Evolutionary conservation across 495 filamentous ascomycete genomes (phyloP), one percentile per base, ranked within the genome.

Genomic region (Aspergillus sparsus): DNA sequence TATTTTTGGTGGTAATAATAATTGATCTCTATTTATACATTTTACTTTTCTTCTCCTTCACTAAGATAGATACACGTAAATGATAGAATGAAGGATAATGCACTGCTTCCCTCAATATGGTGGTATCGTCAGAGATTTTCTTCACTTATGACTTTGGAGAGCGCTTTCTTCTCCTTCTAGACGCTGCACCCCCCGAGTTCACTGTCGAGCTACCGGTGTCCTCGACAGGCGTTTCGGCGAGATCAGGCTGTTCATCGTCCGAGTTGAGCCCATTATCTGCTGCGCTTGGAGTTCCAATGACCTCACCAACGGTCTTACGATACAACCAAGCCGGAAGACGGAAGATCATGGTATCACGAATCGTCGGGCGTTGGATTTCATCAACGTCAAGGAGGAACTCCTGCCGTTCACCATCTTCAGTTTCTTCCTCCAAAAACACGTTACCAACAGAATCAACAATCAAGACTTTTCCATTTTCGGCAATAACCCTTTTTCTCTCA

Each of bases 391-490:
- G 84, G 64, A 96, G 72, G 68, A 85, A 95, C 69, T 98, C 92
- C 52, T 87, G 82, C 11, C 80, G 82, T 31, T 90, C 83, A 37
- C 94, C 95, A 7, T 97, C 89, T 66, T 93, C 92, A 33, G 88
- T 88, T 64, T 89, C 86, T 62, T 96, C 90, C 67, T 97, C 91
- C 12, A 98, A 78, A 72, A 88, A 98, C 27, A 98, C 94, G 68
- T 95, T 91, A 7, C 94, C 94, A 15, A 86, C 76, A 0, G 89
- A 89, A 74, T 98, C 94, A 7, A 98, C 94, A 60, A 98, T 88
- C 41, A 98, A 72, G 0, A 94, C 81, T 76, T 98, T 98, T 44
- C 94, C 94, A 68, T 98, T 98, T 79, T 96, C 89, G 2, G 92
- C 93, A 31, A 92, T 83, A 16, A 98, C 89, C 10, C 86, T 77